Conservation (phyloP, 2,329 filamentous ascomycete genomes). For the Aspergillus niger region DNA sequence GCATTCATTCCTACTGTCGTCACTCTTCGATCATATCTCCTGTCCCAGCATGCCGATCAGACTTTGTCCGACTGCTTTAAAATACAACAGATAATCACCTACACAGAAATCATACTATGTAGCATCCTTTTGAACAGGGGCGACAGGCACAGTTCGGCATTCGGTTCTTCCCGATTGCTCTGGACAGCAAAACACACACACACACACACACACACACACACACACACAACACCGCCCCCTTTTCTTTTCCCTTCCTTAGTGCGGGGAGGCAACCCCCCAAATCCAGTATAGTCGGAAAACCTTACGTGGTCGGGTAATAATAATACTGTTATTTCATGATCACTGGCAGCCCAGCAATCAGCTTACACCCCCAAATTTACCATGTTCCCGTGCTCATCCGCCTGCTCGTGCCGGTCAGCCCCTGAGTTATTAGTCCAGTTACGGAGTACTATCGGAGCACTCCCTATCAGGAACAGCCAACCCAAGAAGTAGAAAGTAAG, state of each 20-base stretch:
- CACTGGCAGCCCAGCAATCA: not conserved
- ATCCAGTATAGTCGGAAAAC: not conserved
- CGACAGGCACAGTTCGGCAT: not conserved
- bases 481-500: not conserved
- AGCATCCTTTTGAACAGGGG: not conserved
- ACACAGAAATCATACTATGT: not conserved
- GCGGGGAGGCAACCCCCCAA: not conserved
- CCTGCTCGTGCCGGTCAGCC: not conserved
- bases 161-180: not conserved
- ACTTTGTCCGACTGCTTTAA: not conserved
- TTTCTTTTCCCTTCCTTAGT: slow-evolving; percentile 2
- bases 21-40: not conserved
- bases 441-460: not conserved
- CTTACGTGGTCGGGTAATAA: slow-evolving; percentile 5
- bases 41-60: not conserved
- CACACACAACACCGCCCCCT: not conserved
- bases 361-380: not conserved
- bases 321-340: not conserved
- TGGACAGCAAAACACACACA: not conserved
- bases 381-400: not conserved
- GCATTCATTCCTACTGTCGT: slow-evolving; percentile 3
- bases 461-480: not conserved
- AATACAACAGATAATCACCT: not conserved
- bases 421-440: not conserved
- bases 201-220: not conserved